These are phyloP conservation scores for Leishmania gerbilli DNA, from an alignment of 208 protist species.

Conservation along the genomic window DNA sequence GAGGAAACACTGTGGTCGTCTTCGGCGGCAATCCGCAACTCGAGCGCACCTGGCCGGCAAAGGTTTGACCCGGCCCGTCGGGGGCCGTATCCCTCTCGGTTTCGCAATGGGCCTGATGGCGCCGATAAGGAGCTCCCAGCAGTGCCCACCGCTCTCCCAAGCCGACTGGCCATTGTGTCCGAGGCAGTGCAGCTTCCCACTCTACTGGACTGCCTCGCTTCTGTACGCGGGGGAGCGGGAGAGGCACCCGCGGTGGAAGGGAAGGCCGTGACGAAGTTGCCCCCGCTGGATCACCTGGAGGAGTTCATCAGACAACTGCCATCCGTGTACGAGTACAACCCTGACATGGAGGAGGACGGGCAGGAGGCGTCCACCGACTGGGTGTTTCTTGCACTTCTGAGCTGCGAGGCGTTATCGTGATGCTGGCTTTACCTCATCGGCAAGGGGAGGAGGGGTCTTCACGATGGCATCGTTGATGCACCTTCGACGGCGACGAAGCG, in stretches of 20 bases:
- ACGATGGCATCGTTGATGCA: not conserved
- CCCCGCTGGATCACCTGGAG: constrained; percentile 35
- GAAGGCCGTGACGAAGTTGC: constrained; percentile 28
- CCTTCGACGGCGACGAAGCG: not conserved
- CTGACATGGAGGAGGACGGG: constrained; percentile 29
- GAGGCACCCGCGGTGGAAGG: constrained; percentile 1
- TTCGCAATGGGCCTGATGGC: not conserved
- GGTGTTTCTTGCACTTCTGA: constrained; percentile 33
- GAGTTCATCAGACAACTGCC: constrained; percentile 37
- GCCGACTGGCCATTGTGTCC: constrained; percentile 21
- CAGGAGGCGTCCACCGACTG: constrained; percentile 37
- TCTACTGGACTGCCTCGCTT: constrained; percentile 26
- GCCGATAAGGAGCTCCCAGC: constrained; percentile 18
- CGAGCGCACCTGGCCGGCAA: not conserved
- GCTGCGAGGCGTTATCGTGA: constrained; percentile 28
- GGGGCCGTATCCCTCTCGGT: constrained; percentile 5
- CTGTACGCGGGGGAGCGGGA: not conserved
- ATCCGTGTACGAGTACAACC: constrained; percentile 41
- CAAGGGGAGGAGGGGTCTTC: not conserved
- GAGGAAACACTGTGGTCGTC: constrained; percentile 34
- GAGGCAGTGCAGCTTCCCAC: constrained; percentile 28
- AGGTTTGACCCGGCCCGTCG: constrained; percentile 17
- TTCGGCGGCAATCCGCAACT: constrained; percentile 7
- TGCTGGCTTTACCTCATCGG: not conserved
- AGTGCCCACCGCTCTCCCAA: constrained; percentile 12